Evolutionary conservation across 805 yeast species (phyloP).

Genomic region (Metschnikowia matae): DNA sequence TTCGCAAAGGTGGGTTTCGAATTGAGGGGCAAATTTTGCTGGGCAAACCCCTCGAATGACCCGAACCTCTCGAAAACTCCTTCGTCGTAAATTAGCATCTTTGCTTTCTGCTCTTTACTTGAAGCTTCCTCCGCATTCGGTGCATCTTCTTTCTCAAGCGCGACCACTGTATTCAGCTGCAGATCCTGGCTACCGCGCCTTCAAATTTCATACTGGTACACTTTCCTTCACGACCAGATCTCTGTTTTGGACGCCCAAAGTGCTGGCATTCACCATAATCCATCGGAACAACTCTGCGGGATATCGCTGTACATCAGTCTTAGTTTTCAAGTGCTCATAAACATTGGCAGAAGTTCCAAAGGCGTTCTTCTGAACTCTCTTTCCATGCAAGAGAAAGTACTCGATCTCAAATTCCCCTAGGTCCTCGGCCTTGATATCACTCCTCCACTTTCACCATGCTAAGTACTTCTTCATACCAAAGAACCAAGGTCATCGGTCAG

Average conservation of each 20-base stretch:
- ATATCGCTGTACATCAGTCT: background rate
- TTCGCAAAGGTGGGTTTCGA: too few species aligned
- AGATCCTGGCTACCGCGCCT: slow-evolving; percentile 4
- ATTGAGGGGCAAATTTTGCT: too few species aligned
- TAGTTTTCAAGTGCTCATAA: background rate
- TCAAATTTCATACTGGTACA: background rate
- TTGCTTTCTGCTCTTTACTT: background rate
- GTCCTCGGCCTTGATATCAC: background rate
- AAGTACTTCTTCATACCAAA: slow-evolving; percentile 43
- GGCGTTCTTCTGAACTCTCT: background rate
- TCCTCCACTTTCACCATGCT: slow-evolving; percentile 8
- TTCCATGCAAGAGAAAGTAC: background rate
- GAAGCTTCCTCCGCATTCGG: background rate
- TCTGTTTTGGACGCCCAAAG: background rate
- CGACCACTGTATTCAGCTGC: slow-evolving; percentile 1
- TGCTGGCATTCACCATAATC: background rate
- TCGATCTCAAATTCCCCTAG: background rate
- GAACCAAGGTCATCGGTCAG: slow-evolving; percentile 89
- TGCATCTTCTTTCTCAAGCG: background rate
- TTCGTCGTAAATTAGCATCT: background rate
- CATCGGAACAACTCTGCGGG: background rate
- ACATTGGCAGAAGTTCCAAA: background rate
- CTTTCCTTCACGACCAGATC: background rate
- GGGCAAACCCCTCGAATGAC: too few species aligned
- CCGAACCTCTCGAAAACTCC: too few species aligned